Base-by-base conservation (phyloP, 1,284 basidiomycete genomes). In the Irpex rosettiformis region DNA sequence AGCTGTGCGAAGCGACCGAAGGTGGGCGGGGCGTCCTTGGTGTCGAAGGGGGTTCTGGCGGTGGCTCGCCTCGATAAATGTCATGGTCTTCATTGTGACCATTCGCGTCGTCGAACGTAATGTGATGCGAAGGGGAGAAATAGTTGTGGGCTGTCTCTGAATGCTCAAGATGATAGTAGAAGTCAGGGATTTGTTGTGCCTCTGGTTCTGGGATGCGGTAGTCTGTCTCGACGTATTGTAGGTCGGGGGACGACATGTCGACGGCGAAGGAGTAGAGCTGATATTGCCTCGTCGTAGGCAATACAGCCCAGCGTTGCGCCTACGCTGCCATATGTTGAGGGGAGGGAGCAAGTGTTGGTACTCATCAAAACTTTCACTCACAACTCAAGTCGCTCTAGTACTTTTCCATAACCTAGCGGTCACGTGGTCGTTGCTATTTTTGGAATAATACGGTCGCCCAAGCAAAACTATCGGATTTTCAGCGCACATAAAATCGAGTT, bases 1-100 rank as follows among this genome's bases (percentile, higher is more conserved):
- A 70, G 10, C 75, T 70, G 22, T 61, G 62, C 30, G 73, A 72
- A 47, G 65, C 48, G 22, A 71, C 60, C 49, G 74, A 71, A 49
- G 65, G 65, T 57, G 72, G 59, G 18, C 72, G 70, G 37, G 69
- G 64, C 27, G 69, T 66, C 47, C 69, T 66, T 21, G 69, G 67
- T 16, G 69, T 66, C 21, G 71, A 65, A 5, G 72, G 69, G 8
- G 57, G 57, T 16, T 47, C 30, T 21, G 71, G 64, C 29, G 74
- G 75, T 2, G 71, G 76, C 24, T 74, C 74, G n/a, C 86, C 86
- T 60, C 86, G 79, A 66, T 85, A 88, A 57, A 89, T 86, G 66
- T 85, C 82, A 24, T 70, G 68, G 54, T 73, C 70, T 33, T 79
- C 75, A 56, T 73, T 74, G 59, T 75, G 66, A 22, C n/a, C n/a